Percentiles rank a stretch among this genome's conserved stretches.
Conservation (phyloP, 1,284 basidiomycete species). For the Boletus semigastroideus region DNA sequence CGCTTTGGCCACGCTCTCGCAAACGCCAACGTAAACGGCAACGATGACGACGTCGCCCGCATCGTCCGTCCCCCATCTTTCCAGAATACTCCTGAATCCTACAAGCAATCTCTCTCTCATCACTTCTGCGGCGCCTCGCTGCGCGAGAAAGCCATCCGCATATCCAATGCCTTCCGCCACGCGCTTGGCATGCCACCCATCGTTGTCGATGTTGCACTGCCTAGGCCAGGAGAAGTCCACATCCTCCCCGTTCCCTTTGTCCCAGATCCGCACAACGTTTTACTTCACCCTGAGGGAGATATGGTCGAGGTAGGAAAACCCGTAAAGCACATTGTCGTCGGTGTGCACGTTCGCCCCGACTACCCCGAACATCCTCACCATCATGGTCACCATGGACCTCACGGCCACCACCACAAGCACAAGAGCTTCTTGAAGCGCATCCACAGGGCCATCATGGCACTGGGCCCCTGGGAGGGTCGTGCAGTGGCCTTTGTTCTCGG, state of each 20-base stretch:
- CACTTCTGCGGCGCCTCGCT: slow-evolving; percentile 33
- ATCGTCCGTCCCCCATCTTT: slow-evolving; percentile 19
- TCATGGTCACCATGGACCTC: slow-evolving; percentile 20
- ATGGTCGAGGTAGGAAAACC: slow-evolving; percentile 13
- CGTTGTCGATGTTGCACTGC: slow-evolving; percentile 11
- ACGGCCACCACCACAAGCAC: slow-evolving; percentile 31
- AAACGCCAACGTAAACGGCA: slow-evolving; percentile 35
- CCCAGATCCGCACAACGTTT: not conserved
- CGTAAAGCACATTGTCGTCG: slow-evolving; percentile 12
- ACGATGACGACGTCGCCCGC: slow-evolving; percentile 31
- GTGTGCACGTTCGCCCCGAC: no score
- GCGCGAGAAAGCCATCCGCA: slow-evolving; percentile 34
- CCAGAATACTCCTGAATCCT: slow-evolving; percentile 4
- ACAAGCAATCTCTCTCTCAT: slow-evolving; percentile 13
- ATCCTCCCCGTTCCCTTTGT: slow-evolving; percentile 18
- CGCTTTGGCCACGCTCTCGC: slow-evolving; percentile 32
- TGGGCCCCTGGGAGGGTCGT: slow-evolving; percentile 79
- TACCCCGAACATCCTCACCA: slow-evolving; percentile 1
- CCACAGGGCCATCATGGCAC: slow-evolving; percentile 59
- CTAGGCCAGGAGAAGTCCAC: slow-evolving; percentile 13
- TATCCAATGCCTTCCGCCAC: slow-evolving; percentile 33
- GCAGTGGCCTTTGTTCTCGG: slow-evolving; percentile 78
- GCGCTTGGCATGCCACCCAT: slow-evolving; percentile 32
- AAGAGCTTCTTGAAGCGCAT: slow-evolving; percentile 57
- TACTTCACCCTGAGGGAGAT: slow-evolving; percentile 5